Evolutionary conservation across 345 rosid species (phyloP).

Genomic region (Rhodomyrtus tomentosa): DNA sequence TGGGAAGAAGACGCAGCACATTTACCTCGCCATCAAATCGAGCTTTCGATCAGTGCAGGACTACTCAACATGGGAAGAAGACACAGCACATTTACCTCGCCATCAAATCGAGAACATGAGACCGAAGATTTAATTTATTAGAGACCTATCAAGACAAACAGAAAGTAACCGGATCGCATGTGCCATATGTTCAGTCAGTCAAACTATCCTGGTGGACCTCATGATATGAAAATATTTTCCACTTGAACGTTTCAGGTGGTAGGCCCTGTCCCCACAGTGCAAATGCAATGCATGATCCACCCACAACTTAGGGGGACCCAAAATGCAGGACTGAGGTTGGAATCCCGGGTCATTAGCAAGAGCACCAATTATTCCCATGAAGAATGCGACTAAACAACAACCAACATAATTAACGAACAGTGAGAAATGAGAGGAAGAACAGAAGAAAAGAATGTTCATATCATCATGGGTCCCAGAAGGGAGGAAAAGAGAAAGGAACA

Average conservation of each 20-base stretch:
- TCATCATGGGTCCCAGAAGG: background rate
- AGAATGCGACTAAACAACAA: conserved; percentile 11
- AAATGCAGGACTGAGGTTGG: background rate
- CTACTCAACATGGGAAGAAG: background rate
- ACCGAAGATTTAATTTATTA: background rate
- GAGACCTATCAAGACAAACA: background rate
- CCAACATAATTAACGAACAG: conserved; percentile 6
- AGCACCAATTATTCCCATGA: background rate
- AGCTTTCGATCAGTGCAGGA: background rate
- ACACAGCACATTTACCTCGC: background rate
- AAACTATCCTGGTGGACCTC: conserved; percentile 3
- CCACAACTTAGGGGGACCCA: conserved; percentile 12
- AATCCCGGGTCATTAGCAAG: conserved; percentile 5
- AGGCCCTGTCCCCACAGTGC: conserved; percentile 3
- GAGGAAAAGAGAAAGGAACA: background rate
- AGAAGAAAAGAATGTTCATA: conserved; percentile 12
- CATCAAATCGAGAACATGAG: background rate
- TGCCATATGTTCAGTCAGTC: conserved; percentile 3
- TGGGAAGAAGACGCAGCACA: too few relatives aligned
- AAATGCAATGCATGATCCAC: background rate
- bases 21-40: background rate
- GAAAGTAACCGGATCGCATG: background rate
- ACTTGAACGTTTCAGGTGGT: background rate
- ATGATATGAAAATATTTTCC: conserved; percentile 2
- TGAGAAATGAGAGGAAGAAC: conserved; percentile 4